Evolutionary conservation across 73 alveolate genomes (phyloP), one percentile per base, ranked within the genome.

Genomic region (Paraurostyla sp.): DNA sequence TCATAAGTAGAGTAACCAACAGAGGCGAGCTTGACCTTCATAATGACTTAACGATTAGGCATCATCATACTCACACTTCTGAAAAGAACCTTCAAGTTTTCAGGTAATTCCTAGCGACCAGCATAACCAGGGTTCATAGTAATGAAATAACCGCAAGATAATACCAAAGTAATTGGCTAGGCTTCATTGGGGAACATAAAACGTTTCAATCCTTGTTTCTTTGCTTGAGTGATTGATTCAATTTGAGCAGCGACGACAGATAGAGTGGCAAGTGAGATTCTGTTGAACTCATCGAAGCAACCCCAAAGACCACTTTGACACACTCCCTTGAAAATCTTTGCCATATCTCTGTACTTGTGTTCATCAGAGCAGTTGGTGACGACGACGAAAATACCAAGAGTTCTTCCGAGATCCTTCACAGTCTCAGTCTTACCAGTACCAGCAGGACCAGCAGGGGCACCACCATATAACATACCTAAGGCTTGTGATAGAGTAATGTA

Each of bases 381-480:
- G 80, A 99, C 99, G 91, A 99, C 99, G 95, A 97, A 98, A 33
- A 97, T 98, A 58, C 99, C 99, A 92, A 99, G 89, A 3, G 99
- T 97, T 84, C 99, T 94, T 52, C 99, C 99, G 96, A 99, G 95
- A 95, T 97, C 99, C 93, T 98, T 99, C 62, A 98, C 99, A 58
- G 99, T 99, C 92, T 98, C 99, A 43, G 99, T 99, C 94, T 99
- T 99, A 27, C 99, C 99, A 0, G 99, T 98, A 43, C 99, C 99
- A 27, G 99, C 99, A 18, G 99, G 99, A 13, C 99, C 99, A 0
- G 99, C 99, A 20, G 99, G 99, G 43, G 99, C 99, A 29, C 99
- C 99, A 29, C 99, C 99, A 92, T 97, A 99, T 91, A 92, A 98
- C 99, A 99, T 99, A 80, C 99, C 99, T 92, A 99, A 93, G 50